These are phyloP conservation scores for Elsinoe batatas DNA, from an alignment of 2,329 filamentous ascomycete genomes.

Conservation along the genomic window DNA sequence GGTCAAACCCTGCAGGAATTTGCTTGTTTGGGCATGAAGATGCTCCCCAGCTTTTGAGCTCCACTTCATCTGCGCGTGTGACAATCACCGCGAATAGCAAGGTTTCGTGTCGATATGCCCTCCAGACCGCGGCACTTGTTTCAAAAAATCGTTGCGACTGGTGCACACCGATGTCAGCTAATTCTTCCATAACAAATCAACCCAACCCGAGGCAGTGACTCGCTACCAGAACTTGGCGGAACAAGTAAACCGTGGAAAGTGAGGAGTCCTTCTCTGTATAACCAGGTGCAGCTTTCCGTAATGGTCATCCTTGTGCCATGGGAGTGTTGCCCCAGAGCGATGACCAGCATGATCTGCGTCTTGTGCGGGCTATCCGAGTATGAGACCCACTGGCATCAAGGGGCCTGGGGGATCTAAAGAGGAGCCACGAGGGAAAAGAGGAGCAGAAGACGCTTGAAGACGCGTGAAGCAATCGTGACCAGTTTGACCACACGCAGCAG, in stretches of 20 bases:
- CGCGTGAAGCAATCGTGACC: neutral
- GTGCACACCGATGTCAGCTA: neutral
- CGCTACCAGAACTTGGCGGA: conserved; percentile 4
- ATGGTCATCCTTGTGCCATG: conserved; percentile 10
- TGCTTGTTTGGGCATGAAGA: neutral
- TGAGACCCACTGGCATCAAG: conserved; percentile 4
- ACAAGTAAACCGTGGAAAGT: conserved; percentile 5
- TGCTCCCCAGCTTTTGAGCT: conserved; percentile 10
- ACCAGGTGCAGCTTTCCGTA: neutral
- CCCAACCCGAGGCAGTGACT: neutral
- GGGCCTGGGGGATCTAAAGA: neutral
- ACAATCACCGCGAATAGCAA: conserved; percentile 3
- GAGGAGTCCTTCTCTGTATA: conserved; percentile 1
- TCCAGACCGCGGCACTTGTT: neutral
- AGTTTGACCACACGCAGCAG: neutral
- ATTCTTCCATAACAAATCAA: neutral
- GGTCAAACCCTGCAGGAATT: conserved; percentile 1
- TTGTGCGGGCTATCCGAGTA: neutral
- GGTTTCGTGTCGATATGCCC: neutral
- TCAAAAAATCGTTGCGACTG: neutral
- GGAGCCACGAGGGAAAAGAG: neutral
- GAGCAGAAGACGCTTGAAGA: neutral
- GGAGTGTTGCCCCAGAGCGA: neutral
- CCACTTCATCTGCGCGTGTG: conserved; percentile 1
- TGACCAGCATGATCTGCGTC: neutral